A percentile compares a stretch with the other conserved stretches of the same genome.
These are phyloP conservation scores for Chytriomyces confervae DNA, from an alignment of 192 early-diverging fungal genomes.

Conservation along the genomic window DNA sequence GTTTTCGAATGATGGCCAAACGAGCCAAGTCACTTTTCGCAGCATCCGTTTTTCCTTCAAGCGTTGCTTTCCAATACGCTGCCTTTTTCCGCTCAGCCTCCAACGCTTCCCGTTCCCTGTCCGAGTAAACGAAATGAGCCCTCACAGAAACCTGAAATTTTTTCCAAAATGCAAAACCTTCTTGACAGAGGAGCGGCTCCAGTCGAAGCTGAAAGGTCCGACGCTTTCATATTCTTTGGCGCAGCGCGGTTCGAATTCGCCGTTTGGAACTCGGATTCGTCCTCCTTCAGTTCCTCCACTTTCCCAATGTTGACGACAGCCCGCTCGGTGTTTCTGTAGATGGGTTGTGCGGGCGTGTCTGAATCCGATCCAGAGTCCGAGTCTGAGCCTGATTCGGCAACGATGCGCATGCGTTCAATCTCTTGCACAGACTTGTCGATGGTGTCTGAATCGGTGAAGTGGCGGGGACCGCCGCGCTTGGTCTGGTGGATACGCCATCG, in stretches of 20 bases:
- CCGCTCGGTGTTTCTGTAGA: constrained; percentile 9
- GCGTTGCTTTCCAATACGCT: constrained; percentile 57
- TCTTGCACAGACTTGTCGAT: neutral
- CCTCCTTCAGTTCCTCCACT: too few species aligned
- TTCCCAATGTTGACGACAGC: constrained; percentile 6
- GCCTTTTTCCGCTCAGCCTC: constrained; percentile 55
- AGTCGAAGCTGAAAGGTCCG: too few species aligned
- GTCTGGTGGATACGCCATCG: too few species aligned
- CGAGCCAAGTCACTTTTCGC: constrained; percentile 57
- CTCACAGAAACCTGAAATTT: too few species aligned
- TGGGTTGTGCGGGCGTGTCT: too few species aligned
- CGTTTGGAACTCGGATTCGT: constrained; percentile 35
- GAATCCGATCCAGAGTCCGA: neutral
- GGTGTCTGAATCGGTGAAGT: constrained; percentile 11
- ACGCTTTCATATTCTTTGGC: constrained; percentile 41
- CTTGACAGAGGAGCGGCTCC: constrained; percentile 38
- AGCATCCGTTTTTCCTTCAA: constrained; percentile 63
- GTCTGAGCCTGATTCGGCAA: neutral
- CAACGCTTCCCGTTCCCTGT: too few species aligned
- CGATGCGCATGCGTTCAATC: neutral
- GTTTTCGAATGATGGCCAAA: constrained; percentile 59
- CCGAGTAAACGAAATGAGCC: too few species aligned
- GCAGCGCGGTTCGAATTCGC: constrained; percentile 52
- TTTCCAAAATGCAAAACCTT: too few species aligned
- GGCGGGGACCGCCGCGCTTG: constrained; percentile 24